These are phyloP conservation scores for Ganoderma multipileum DNA, from an alignment of 1,284 basidiomycete species.

Conservation along the genomic window DNA sequence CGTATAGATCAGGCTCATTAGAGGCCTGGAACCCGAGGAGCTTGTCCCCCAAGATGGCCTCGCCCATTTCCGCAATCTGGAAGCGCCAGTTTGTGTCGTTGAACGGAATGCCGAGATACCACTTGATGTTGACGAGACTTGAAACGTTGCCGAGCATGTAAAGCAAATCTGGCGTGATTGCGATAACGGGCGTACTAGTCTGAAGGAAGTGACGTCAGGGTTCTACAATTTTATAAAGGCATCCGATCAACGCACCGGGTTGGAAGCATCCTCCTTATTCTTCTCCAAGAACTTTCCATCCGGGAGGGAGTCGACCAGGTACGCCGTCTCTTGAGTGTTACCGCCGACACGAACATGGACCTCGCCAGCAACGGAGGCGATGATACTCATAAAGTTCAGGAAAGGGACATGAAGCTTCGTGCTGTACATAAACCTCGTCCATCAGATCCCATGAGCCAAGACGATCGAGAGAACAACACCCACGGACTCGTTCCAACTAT, in stretches of 20 bases:
- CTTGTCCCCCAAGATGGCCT: conserved; percentile 60
- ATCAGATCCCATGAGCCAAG: conserved; percentile 31
- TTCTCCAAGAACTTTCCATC: conserved; percentile 58
- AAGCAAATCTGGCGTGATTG: conserved; percentile 49
- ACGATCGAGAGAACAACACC: conserved; percentile 51
- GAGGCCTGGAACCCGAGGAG: conserved; percentile 63
- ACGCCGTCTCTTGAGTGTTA: conserved; percentile 71
- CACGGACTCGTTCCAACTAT: conserved; percentile 65
- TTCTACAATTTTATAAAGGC: neutral
- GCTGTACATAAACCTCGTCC: conserved; percentile 37
- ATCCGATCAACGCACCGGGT: conserved; percentile 43
- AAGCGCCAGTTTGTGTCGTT: conserved; percentile 60
- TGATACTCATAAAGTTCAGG: conserved; percentile 73
- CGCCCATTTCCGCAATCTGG: conserved; percentile 53
- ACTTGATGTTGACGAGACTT: conserved; percentile 35
- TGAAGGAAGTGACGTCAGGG: conserved; percentile 33
- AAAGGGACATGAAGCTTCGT: conserved; percentile 64
- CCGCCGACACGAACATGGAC: conserved; percentile 71
- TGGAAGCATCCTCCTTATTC: conserved; percentile 45
- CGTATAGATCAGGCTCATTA: conserved; percentile 76
- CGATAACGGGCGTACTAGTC: conserved; percentile 48
- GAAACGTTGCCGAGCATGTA: conserved; percentile 51
- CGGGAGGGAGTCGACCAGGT: conserved; percentile 50
- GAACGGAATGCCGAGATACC: conserved; percentile 50
- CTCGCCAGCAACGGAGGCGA: conserved; percentile 60